Base-by-base conservation (phyloP, 2,329 filamentous ascomycete genomes). In the Aspergillus ochraceus region DNA sequence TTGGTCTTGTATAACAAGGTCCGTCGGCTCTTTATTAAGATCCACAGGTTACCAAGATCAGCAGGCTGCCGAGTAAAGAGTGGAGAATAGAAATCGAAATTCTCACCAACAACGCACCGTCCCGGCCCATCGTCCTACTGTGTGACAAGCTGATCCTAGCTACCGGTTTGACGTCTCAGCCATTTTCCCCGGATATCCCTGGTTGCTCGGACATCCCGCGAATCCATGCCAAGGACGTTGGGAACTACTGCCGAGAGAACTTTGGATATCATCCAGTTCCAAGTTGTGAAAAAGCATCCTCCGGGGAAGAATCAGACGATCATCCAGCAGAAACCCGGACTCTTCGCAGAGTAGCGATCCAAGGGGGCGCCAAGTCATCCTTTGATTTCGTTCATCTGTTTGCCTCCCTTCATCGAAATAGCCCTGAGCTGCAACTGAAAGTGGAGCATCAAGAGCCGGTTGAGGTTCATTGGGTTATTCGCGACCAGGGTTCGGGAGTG, bases 101-200 rank as follows among this genome's bases (percentile, higher is more conserved):
- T 6, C 24, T 24, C 4, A 30, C 56, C n/a, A 51, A 49, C 10
- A 59, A 59, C 9, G 17, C 12, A 22, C 17, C 58, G 1, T 14
- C 26, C 3, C 55, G 19, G 3, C 12, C 29, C 1, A 39, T 63
- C 3, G 62, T 52, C 0, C 39, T 71, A 6, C 54, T 67, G 8
- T 71, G 69, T 46, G 69, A 72, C 36, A 72, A 71, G 30, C 58
- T 72, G 14, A 64, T 71, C 6, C 24, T 72, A 5, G 70, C 70
- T 9, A 70, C 69, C 0, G 70, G 70, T 6, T 52, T 72, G 6
- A 70, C 67, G 4, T 70, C 70, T 0, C 58, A 68, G 22, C 70
- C 69, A 10, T 68, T 67, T 36, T 24, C 64, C 3, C 70, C 70
- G 0, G 32, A 55, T 1, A 57, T 64, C 1, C 50, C 55, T 46